These are phyloP conservation scores for Citeromyces hawaiiensis DNA, from an alignment of 1,139 yeast species.

Conservation along the genomic window DNA sequence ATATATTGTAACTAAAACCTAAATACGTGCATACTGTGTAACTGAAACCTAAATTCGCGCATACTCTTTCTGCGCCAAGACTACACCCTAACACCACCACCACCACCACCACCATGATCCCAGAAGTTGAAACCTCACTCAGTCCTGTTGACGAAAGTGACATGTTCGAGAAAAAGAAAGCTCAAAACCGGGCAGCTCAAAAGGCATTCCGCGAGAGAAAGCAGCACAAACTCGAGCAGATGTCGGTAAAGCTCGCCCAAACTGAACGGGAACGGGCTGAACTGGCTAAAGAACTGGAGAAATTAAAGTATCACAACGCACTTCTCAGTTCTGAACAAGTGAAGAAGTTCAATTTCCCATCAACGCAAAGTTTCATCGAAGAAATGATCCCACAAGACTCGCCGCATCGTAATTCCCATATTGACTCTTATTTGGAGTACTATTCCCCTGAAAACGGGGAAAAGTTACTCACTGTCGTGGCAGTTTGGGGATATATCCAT, in stretches of 20 bases:
- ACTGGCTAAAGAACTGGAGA: conserved; percentile 40
- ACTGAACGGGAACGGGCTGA: conserved; percentile 47
- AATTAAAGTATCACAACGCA: conserved; percentile 25
- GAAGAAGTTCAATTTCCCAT: conserved; percentile 11
- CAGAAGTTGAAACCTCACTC: too few relatives aligned
- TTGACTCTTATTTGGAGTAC: too few relatives aligned
- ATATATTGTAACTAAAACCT: too few relatives aligned
- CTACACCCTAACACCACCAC: too few relatives aligned
- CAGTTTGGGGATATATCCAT: conserved; percentile 66
- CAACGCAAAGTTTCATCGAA: conserved; percentile 13
- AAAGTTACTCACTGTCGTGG: conserved; percentile 56
- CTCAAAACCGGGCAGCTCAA: conserved; percentile 84
- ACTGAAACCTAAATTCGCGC: too few relatives aligned
- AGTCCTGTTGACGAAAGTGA: too few relatives aligned
- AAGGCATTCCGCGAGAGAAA: conserved; percentile 81
- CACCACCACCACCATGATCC: too few relatives aligned
- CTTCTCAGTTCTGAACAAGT: neutral
- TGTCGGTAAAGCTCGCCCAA: conserved; percentile 43
- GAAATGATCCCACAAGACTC: conserved; percentile 1
- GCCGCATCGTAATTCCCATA: conserved; percentile 1
- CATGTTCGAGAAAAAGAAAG: conserved; percentile 45
- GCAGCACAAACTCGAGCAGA: conserved; percentile 57
- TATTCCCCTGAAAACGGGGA: conserved; percentile 13
- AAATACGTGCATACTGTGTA: too few relatives aligned
- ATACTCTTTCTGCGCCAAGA: too few relatives aligned